Base-by-base conservation (phyloP, 495 filamentous ascomycete genomes). In the Neurospora discreta region DNA sequence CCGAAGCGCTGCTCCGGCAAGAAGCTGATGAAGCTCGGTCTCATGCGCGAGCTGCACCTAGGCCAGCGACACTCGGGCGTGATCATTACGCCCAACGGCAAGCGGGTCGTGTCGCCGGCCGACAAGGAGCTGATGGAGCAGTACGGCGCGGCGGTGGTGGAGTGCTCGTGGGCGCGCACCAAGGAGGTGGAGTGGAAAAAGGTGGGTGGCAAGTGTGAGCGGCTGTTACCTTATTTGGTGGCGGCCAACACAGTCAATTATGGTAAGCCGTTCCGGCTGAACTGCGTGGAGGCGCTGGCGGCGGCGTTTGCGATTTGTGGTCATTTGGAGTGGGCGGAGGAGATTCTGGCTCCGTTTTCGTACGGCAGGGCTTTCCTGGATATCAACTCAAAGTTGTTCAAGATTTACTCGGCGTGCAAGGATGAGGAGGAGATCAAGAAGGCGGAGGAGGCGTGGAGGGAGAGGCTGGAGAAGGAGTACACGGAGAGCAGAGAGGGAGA, bases 191-290 rank as follows among this genome's bases (percentile, higher is more conserved):
- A 95, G 39, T 98, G 93, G 88, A 83, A 84, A 18, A 91, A 92
- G 72, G 96, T 98, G 71, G 95, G 96, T 39, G 95, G 95, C n/a
- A 94, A 92, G 81, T 95, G 93, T 79, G 95, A 98, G 84, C 85
- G 95, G 72, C 80, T 98, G 84, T 86, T 99, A 33, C 95, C 95
- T 1, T 99, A 99, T 79, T 89, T 99, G 15, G 93, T 99, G 69
- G 95, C 95, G 20, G 96, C 95, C 58, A 99, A 99, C 78, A 91
- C 91, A 3, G 95, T 97, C 78, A 99, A 99, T 83, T 99, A 98
- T 82, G 95, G 95, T 16, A 91, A 93, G 76, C 95, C 95, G 20
- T 95, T 93, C 91, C 85, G 93, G 70, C 80, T 99, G 46, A 99
- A 99, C 81, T 99, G 95, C 75, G 95, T 91, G 60, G 95, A 99